Percentiles rank a stretch among this genome's conserved stretches.
These are phyloP conservation scores for Ascosphaera apis DNA, from an alignment of 2,329 filamentous ascomycete genomes.

Conservation along the genomic window DNA sequence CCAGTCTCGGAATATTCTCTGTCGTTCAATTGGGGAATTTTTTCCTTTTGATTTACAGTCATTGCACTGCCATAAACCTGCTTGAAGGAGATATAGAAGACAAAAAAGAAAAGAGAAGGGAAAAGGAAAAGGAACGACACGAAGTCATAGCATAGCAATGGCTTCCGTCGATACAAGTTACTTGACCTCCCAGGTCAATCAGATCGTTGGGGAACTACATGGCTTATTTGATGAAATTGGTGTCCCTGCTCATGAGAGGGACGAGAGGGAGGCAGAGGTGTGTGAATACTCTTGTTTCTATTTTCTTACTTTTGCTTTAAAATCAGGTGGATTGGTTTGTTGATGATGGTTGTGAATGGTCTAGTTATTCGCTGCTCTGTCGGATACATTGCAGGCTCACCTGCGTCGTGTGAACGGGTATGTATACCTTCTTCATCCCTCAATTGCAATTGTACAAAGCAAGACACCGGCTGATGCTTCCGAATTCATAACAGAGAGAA, in stretches of 20 bases:
- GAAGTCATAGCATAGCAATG: too few relatives aligned
- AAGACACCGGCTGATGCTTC: constrained; percentile 3
- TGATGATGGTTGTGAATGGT: too few relatives aligned
- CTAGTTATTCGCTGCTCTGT: constrained; percentile 76
- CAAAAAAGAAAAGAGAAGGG: too few relatives aligned
- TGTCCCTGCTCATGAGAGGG: constrained; percentile 78
- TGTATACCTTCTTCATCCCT: constrained; percentile 8
- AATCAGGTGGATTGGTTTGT: too few relatives aligned
- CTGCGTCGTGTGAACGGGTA: constrained; percentile 55
- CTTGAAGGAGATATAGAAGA: constrained; percentile 2
- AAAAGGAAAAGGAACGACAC: too few relatives aligned
- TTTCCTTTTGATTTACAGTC: too few relatives aligned
- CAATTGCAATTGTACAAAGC: not conserved
- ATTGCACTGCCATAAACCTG: not conserved
- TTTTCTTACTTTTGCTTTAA: too few relatives aligned
- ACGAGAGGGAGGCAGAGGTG: constrained; percentile 74
- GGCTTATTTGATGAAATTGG: constrained; percentile 95
- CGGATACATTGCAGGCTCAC: constrained; percentile 77
- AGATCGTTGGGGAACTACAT: constrained; percentile 79
- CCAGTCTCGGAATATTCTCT: too few relatives aligned
- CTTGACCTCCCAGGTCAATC: constrained; percentile 83
- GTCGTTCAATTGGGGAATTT: too few relatives aligned
- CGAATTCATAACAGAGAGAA: constrained; percentile 39
- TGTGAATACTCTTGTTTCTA: too few relatives aligned
- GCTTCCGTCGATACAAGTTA: constrained; percentile 66